phyloP scores from a whole-genome alignment of 768 basidiomycete genomes.

The Suillus decipiens region DNA sequence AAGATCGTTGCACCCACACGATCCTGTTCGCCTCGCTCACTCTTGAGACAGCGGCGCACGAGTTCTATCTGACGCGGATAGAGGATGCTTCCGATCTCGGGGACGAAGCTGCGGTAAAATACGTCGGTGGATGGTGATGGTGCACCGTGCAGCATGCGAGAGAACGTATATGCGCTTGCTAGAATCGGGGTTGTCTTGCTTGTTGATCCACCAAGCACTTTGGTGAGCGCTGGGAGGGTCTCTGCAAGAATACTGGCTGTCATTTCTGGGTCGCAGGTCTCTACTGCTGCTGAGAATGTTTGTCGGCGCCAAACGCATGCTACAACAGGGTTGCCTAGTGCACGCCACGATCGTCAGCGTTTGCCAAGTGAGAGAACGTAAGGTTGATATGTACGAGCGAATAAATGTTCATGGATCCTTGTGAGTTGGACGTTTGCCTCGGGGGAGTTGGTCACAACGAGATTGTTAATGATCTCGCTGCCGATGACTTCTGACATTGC shows the following conservation, averaged over 20 bases:
- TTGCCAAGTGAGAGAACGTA: not conserved
- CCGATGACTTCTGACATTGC: conserved; percentile 73
- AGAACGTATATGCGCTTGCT: conserved; percentile 75
- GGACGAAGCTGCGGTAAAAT: conserved; percentile 86
- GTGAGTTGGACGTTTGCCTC: conserved; percentile 86
- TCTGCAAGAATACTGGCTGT: conserved; percentile 66
- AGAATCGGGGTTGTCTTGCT: conserved; percentile 58
- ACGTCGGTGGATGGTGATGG: conserved; percentile 56
- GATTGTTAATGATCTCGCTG: conserved; percentile 80
- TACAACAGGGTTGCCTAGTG: conserved; percentile 80
- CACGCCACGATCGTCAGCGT: conserved; percentile 6
- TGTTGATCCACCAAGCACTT: conserved; percentile 45
- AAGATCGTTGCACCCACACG: conserved; percentile 84
- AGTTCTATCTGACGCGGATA: conserved; percentile 81
- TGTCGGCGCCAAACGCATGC: conserved; percentile 89
- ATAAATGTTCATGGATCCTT: conserved; percentile 86
- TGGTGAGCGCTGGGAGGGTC: conserved; percentile 65
- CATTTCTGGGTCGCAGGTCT: conserved; percentile 73
- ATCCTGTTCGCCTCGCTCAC: conserved; percentile 72
- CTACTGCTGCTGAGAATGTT: conserved; percentile 86
- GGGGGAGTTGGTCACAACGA: conserved; percentile 82
- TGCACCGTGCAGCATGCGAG: conserved; percentile 83
- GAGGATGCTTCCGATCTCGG: conserved; percentile 75
- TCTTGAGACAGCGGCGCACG: conserved; percentile 77
- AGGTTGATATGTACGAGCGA: conserved; percentile 57